Evolutionary conservation across 495 filamentous ascomycete genomes (phyloP), one percentile per base, ranked within the genome.

Genomic region (Chlorociboria aeruginascens): DNA sequence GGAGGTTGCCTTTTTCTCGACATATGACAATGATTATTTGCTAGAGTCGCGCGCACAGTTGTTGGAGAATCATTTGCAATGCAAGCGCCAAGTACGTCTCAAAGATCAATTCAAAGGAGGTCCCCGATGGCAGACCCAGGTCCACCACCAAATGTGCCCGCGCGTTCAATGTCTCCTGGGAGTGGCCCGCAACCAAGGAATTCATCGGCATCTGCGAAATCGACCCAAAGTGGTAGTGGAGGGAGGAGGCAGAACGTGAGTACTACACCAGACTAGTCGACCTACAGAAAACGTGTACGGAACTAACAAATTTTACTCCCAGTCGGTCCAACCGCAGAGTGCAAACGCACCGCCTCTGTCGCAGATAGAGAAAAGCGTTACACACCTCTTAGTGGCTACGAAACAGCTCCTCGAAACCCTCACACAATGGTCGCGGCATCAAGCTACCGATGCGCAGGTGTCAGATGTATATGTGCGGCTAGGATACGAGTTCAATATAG

Each of bases 401-500:
- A 98, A 98, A 64, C 92, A 97, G 64, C 79, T 98, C 10, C 79
- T 98, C 34, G 92, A 98, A 66, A 97, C 92, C 2, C 73, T 98
- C 25, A 98, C 92, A 39, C 82, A 89, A 70, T 98, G 92, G 92
- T 97, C 93, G 41, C 84, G 90, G 20, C 81, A 85, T 47, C 78
- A 80, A 52, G 88, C 92, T 42, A 88, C 87, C 43, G 92, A 98
- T 64, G 83, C 79, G 34, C 86, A 95, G 57, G 92, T 98, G 33
- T 95, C 89, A 28, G 92, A 98, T 63, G 92, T 98, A 53, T 98
- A 98, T 61, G 92, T 98, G 37, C 81, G 93, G 30, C 68, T 98
- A 46, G 92, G 93, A 11, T 98, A 97, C 62, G 92, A 98, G 64
- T 98, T 98, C 71, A 98, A 98, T 63, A 85, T 97, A 66, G 92